Evolutionary conservation across 345 rosid species (phyloP), one percentile per base, ranked within the genome.

Genomic region (Brassica incana): DNA sequence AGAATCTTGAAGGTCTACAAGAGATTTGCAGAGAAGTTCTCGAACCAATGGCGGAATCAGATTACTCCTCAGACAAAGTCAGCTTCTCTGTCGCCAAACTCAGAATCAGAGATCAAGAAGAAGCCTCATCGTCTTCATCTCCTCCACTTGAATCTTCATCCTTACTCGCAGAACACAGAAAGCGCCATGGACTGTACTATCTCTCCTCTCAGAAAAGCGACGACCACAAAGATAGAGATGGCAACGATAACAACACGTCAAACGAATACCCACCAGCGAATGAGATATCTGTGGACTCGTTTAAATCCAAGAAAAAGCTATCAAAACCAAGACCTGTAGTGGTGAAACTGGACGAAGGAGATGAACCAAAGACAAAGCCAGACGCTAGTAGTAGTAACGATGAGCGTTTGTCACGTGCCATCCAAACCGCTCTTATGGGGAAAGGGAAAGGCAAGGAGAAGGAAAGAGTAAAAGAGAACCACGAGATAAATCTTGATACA

Each of bases 321-420:
- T 83, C 86, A 25, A 95, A 95, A 77, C 87, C 88, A 16, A 91
- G 99, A 87, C 98, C 99, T 64, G 95, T 93, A 69, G 97, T 96
- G 62, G 97, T 96, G 74, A 88, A 88, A 85, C 87, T 96, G 79
- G 97, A 93, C 73, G 94, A 88, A 78, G 94, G 85, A 69, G 89
- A 66, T 25, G 65, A 76, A 14, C 52, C 64, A 33, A 32, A 72
- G 16, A 90, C 77, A 78, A 86, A 85, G 79, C 72, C 71, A 4
- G 81, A 77, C 12, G 33, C 56, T 50, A 50, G 65, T 70, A 29
- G 10, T 75, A 65, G 11, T 18, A 84, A 79, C 64, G 90, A 84
- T 81, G 91, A 87, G 76, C 81, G 75, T 12, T 72, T 95, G 20
- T 86, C 95, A 15, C 92, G 83, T 65, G 93, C 86, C 4, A 89